phyloP scores from a whole-genome alignment of 768 basidiomycete species.

The Rhodotorula graminis region DNA sequence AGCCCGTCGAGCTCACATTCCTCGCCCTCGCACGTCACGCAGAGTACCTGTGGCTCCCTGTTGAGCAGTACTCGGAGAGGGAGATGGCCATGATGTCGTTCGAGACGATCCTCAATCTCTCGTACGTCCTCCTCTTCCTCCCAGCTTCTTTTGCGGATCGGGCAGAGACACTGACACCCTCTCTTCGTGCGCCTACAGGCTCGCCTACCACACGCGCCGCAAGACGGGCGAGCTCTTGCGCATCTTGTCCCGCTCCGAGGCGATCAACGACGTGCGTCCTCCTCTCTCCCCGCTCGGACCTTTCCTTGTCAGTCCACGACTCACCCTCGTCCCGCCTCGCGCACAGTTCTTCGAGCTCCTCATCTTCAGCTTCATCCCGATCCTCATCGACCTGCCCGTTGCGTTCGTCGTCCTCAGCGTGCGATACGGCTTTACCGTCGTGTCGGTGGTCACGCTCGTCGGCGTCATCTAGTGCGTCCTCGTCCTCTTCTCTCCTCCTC shows the following conservation, averaged over 20 bases:
- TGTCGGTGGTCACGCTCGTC: constrained; percentile 47
- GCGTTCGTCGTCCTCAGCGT: constrained; percentile 60
- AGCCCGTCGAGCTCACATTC: no score
- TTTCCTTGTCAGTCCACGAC: background rate
- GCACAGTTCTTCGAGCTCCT: constrained; percentile 55
- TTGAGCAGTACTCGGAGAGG: constrained; percentile 58
- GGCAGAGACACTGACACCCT: background rate
- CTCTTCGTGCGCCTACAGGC: background rate
- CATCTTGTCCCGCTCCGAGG: constrained; percentile 75
- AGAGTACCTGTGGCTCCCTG: constrained; percentile 73
- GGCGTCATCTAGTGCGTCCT: constrained; percentile 50
- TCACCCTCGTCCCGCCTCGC: background rate
- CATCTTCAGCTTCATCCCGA: constrained; percentile 77
- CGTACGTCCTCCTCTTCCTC: constrained; percentile 41
- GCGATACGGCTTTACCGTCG: constrained; percentile 35
- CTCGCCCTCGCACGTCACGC: background rate
- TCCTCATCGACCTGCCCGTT: constrained; percentile 62
- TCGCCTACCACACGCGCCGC: constrained; percentile 53
- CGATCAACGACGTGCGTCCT: constrained; percentile 61
- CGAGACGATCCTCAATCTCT: constrained; percentile 75
- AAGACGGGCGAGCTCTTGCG: constrained; percentile 82
- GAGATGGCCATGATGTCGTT: constrained; percentile 84
- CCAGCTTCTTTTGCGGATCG: constrained; percentile 38
- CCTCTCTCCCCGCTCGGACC: no score
- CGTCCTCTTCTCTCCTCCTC: no score